Percentiles rank a stretch among this genome's conserved stretches.
phyloP scores from a whole-genome alignment of 164 flowering plant genomes.

The Dillenia suffruticosa region DNA sequence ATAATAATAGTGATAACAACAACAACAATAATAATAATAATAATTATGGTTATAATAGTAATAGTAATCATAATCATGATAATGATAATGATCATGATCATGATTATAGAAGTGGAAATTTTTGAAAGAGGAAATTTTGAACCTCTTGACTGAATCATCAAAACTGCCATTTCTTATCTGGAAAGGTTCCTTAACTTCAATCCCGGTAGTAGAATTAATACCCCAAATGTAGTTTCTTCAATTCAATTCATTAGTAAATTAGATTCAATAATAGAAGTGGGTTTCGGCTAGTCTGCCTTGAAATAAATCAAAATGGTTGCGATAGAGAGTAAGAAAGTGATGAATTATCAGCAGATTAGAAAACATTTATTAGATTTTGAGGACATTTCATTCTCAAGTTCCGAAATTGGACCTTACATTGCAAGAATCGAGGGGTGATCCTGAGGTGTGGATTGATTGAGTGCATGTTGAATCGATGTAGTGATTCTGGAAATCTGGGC shows the following conservation, averaged over 20 bases:
- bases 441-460: constrained; percentile 56
- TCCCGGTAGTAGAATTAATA: constrained; percentile 1
- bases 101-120: too few species aligned
- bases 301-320: constrained; percentile 3
- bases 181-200: constrained; percentile 8
- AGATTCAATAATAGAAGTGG: too few species aligned
- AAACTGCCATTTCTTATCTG: neutral
- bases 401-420: constrained; percentile 82
- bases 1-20: too few species aligned
- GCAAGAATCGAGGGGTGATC: constrained; percentile 46
- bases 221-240: neutral
- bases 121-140: neutral
- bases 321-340: constrained; percentile 15
- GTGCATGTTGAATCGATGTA: constrained; percentile 73
- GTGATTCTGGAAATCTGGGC: constrained; percentile 85
- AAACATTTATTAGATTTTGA: constrained; percentile 58
- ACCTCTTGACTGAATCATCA: constrained; percentile 2
- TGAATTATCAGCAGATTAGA: constrained; percentile 62
- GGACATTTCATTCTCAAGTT: constrained; percentile 67
- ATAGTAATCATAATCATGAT: too few species aligned
- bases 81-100: too few species aligned
- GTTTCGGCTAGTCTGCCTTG: constrained; percentile 27
- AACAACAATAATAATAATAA: too few species aligned
- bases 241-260: neutral
- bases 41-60: too few species aligned